These are phyloP conservation scores for Sungouiella blattae DNA, from an alignment of 805 yeast genomes.

Conservation along the genomic window DNA sequence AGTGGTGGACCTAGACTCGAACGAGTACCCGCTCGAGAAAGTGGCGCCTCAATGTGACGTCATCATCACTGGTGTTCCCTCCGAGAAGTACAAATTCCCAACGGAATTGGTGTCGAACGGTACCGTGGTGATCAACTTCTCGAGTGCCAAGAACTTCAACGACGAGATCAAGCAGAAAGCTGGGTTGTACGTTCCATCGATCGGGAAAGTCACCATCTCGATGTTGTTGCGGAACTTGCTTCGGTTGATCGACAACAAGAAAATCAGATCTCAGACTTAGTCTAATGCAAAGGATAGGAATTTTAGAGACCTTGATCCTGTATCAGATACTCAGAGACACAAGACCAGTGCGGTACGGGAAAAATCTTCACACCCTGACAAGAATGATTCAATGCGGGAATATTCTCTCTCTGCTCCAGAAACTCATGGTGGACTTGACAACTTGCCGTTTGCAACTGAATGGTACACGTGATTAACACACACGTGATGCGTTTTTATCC, in stretches of 20 bases:
- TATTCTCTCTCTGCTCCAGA: no score
- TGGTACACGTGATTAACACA: no score
- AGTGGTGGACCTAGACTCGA: conserved; percentile 55
- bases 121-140: conserved; percentile 85
- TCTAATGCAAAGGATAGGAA: neutral
- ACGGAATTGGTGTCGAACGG: conserved; percentile 78
- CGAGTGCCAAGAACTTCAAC: conserved; percentile 83
- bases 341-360: no score
- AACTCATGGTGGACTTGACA: no score
- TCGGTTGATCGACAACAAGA: conserved; percentile 70
- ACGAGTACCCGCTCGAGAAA: conserved; percentile 51
- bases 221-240: conserved; percentile 89
- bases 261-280: conserved; percentile 16
- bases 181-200: conserved; percentile 88
- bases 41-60: conserved; percentile 81
- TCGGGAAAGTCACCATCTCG: conserved; percentile 94
- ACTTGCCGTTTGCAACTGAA: no score
- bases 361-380: no score
- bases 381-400: no score
- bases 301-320: no score
- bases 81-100: conserved; percentile 80
- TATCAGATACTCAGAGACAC: no score
- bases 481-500: no score
- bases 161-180: conserved; percentile 83
- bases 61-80: conserved; percentile 93